Percentiles rank a stretch among this genome's conserved stretches.
These are phyloP conservation scores for Penicillium robsamsonii DNA, from an alignment of 495 filamentous ascomycete genomes.

Conservation along the genomic window DNA sequence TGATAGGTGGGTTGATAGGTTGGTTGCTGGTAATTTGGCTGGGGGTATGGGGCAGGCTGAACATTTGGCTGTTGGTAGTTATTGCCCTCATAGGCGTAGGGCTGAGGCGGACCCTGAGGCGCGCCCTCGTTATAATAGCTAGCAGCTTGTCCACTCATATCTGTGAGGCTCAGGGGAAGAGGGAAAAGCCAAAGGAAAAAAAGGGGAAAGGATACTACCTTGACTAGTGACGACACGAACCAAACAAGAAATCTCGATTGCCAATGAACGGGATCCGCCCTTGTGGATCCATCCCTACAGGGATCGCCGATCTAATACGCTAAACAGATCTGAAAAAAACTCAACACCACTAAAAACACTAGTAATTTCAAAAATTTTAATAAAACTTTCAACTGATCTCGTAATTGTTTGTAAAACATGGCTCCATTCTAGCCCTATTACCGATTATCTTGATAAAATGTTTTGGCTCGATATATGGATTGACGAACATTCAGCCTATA, in stretches of 20 bases:
- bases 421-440: too few relatives aligned
- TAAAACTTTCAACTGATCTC: too few relatives aligned
- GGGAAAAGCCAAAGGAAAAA: slow-evolving; percentile 7
- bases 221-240: slow-evolving; percentile 2
- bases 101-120: slow-evolving; percentile 22
- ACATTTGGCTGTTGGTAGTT: slow-evolving; percentile 15
- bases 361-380: too few relatives aligned
- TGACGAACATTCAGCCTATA: too few relatives aligned
- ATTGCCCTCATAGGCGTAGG: slow-evolving; percentile 7
- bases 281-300: not conserved
- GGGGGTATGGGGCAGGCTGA: not conserved
- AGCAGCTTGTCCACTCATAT: slow-evolving; percentile 46
- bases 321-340: not conserved
- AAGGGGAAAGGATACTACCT: not conserved
- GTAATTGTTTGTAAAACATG: too few relatives aligned
- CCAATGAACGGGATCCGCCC: too few relatives aligned
- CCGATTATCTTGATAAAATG: too few relatives aligned
- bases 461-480: too few relatives aligned
- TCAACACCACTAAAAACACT: not conserved
- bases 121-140: slow-evolving; percentile 40
- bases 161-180: slow-evolving; percentile 11
- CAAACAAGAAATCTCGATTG: not conserved
- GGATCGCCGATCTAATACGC: not conserved
- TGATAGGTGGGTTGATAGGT: slow-evolving; percentile 9
- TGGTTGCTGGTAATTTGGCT: slow-evolving; percentile 18